phyloP scores from a whole-genome alignment of 2,329 filamentous ascomycete genomes.

The Teratosphaeriaceae sp. region DNA sequence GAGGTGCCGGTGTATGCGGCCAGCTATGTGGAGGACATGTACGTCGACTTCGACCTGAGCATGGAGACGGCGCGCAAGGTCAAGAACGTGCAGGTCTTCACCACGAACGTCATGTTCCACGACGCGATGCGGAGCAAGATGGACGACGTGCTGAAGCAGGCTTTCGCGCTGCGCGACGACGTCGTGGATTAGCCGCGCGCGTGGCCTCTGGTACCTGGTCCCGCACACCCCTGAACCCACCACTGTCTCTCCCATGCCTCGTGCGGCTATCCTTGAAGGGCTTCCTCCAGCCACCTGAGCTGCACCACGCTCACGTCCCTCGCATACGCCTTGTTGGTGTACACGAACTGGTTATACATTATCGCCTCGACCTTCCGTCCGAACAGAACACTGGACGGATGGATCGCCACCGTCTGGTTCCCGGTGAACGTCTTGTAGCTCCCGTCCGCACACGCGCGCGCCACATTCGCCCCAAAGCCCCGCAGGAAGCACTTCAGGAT shows the following conservation, averaged over 20 bases:
- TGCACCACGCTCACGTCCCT: constrained; percentile 56
- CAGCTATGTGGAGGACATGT: constrained; percentile 84
- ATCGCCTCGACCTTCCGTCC: constrained; percentile 56
- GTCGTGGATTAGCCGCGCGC: constrained; percentile 44
- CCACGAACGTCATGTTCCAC: constrained; percentile 85
- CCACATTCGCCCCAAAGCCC: constrained; percentile 56
- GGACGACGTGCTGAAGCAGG: constrained; percentile 67
- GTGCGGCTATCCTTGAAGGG: background rate
- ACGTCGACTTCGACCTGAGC: constrained; percentile 72
- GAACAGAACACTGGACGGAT: constrained; percentile 55
- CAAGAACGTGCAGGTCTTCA: constrained; percentile 68
- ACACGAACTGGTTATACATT: constrained; percentile 60
- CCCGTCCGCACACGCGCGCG: constrained; percentile 52
- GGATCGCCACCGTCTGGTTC: constrained; percentile 57
- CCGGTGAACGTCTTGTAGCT: constrained; percentile 56
- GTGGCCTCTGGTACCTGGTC: too few relatives aligned
- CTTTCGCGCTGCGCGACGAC: constrained; percentile 72
- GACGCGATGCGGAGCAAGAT: constrained; percentile 67
- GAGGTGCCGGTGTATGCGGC: constrained; percentile 81
- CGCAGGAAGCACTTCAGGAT: constrained; percentile 53
- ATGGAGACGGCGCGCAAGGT: constrained; percentile 68
- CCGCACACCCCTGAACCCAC: too few relatives aligned
- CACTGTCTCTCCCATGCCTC: background rate
- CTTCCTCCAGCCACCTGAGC: constrained; percentile 52
- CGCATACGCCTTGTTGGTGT: constrained; percentile 58